Evolutionary conservation across 345 rosid species (phyloP).

Genomic region (Hypericum androsaemum): DNA sequence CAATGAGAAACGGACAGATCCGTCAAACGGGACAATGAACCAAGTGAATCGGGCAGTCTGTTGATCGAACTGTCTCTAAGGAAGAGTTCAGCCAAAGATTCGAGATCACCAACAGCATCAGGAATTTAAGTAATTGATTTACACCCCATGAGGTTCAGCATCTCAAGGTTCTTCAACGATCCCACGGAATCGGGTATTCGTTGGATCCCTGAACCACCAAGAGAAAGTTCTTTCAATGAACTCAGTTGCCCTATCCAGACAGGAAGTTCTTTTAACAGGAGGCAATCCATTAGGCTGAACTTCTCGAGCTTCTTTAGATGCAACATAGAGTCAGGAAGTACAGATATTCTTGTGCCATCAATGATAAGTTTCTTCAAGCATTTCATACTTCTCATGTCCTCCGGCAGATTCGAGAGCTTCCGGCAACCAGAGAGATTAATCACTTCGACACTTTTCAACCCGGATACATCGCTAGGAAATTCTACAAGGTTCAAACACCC

Average conservation of each 20-base stretch:
- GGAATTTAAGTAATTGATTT: slow-evolving; percentile 11
- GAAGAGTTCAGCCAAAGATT: slow-evolving; percentile 4
- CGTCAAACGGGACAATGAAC: not conserved
- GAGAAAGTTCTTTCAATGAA: slow-evolving; percentile 12
- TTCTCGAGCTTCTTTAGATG: slow-evolving; percentile 12
- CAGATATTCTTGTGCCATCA: slow-evolving; percentile 8
- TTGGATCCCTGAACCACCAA: slow-evolving; percentile 7
- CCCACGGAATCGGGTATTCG: slow-evolving; percentile 9
- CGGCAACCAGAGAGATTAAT: slow-evolving; percentile 25
- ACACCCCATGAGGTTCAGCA: slow-evolving; percentile 13
- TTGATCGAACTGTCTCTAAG: not conserved
- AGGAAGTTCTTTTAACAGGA: slow-evolving; percentile 6
- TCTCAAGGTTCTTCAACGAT: slow-evolving; percentile 7
- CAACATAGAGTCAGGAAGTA: slow-evolving; percentile 9
- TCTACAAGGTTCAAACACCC: not conserved
- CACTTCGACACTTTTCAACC: not conserved
- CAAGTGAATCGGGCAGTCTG: not conserved
- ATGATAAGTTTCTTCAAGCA: slow-evolving; percentile 13
- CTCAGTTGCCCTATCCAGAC: slow-evolving; percentile 10
- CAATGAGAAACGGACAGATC: not conserved
- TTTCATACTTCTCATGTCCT: slow-evolving; percentile 11
- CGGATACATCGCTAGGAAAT: slow-evolving; percentile 1
- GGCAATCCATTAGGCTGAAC: slow-evolving; percentile 10
- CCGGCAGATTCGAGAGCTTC: slow-evolving; percentile 20
- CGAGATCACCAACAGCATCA: slow-evolving; percentile 12